Percentiles rank a stretch among this genome's conserved stretches.
Evolutionary conservation across 2,329 filamentous ascomycete species (phyloP).

Genomic region (Sporothrix brunneoviolacea): DNA sequence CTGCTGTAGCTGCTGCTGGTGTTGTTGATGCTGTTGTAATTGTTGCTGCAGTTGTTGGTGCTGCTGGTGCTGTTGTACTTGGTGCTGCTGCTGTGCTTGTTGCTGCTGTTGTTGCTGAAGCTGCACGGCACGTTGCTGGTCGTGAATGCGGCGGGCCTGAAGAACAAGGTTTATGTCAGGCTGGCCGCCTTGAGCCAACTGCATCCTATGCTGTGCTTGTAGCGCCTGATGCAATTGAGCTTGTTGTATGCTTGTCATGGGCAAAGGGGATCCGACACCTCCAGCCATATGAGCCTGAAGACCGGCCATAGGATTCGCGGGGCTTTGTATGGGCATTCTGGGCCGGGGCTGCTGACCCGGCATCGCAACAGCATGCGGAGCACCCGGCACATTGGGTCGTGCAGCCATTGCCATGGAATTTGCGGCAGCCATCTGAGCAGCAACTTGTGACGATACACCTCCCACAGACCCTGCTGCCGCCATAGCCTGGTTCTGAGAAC

Average conservation of each 20-base stretch:
- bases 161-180: constrained; percentile 51
- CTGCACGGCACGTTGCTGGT: constrained; percentile 47
- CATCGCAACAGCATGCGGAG: constrained; percentile 30
- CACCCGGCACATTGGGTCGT: constrained; percentile 38
- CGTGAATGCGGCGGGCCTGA: constrained; percentile 60
- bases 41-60: constrained; percentile 61
- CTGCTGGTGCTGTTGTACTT: constrained; percentile 29
- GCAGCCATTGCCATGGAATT: constrained; percentile 28
- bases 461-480: constrained; percentile 27
- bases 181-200: constrained; percentile 35
- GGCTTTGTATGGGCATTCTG: constrained; percentile 48
- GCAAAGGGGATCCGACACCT: constrained; percentile 47
- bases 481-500: constrained; percentile 17
- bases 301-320: constrained; percentile 44
- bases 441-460: constrained; percentile 31
- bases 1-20: constrained; percentile 28
- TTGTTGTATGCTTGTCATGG: constrained; percentile 58
- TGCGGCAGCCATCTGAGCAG: constrained; percentile 32
- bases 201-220: constrained; percentile 54
- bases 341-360: constrained; percentile 44
- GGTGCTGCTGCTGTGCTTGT: constrained; percentile 28
- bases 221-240: constrained; percentile 58
- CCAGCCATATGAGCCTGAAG: constrained; percentile 44
- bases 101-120: constrained; percentile 54
- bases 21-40: constrained; percentile 51